Conservation (phyloP, 1,284 basidiomycete species). For the Cutaneotrichosporon spelunceum region DNA sequence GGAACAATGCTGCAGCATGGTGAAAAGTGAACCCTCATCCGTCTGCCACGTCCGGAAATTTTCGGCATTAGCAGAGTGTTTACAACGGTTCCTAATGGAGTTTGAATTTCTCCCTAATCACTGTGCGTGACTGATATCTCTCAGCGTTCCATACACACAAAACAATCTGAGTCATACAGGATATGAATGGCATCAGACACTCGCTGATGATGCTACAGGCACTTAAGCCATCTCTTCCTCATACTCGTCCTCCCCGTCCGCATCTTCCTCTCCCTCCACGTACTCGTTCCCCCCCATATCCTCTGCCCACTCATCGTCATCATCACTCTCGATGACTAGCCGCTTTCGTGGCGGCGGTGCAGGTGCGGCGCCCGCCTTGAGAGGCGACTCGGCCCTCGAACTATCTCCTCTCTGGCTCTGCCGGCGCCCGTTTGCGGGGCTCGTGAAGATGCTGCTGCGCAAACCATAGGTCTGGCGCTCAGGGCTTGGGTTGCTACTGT, state of each 20-base stretch:
- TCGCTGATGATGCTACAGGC: conserved; percentile 2
- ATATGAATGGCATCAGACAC: not conserved
- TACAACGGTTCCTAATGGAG: not conserved
- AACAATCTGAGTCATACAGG: not conserved
- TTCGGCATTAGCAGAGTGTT: not conserved
- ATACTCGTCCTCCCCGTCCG: not conserved
- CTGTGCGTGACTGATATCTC: not conserved
- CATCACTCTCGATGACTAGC: conserved; percentile 1
- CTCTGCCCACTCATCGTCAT: conserved; percentile 2
- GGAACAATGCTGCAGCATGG: not conserved
- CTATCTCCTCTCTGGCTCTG: not conserved
- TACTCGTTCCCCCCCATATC: not conserved
- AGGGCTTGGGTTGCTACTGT: conserved; percentile 7
- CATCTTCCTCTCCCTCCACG: not conserved
- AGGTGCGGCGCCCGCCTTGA: not conserved
- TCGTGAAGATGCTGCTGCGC: conserved; percentile 9
- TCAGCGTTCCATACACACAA: not conserved
- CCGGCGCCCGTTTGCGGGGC: not conserved
- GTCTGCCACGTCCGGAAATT: conserved; percentile 2
- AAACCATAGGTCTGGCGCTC: conserved; percentile 13
- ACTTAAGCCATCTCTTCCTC: not conserved
- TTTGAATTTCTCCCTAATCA: not conserved
- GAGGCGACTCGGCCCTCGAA: not conserved
- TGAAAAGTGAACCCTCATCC: not conserved
- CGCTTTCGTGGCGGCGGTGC: not conserved